Conservation (phyloP, 768 basidiomycete species). For the Lactarius akahatsu region DNA sequence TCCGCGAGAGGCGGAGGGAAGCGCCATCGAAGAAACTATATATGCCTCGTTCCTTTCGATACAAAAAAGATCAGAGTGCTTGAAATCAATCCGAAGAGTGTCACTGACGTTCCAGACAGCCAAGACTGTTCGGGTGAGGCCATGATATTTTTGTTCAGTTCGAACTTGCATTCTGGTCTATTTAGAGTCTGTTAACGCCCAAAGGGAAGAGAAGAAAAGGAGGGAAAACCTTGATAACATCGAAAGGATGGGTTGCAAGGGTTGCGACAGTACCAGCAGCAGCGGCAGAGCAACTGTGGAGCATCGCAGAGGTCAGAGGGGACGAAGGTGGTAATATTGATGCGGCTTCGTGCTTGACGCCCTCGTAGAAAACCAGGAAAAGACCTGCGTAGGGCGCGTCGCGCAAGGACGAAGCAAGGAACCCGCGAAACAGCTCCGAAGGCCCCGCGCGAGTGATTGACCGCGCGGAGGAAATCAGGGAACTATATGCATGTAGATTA, state of each 20-base stretch:
- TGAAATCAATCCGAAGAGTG: background rate
- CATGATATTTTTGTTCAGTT: constrained; percentile 70
- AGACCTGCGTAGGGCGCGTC: constrained; percentile 94
- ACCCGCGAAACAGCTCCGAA: constrained; percentile 80
- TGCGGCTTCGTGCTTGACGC: constrained; percentile 75
- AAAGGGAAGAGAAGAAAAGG: constrained; percentile 4
- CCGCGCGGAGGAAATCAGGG: constrained; percentile 55
- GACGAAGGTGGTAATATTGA: constrained; percentile 43
- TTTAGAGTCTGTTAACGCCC: background rate
- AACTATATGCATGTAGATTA: constrained; percentile 70
- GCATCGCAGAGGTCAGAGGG: constrained; percentile 45
- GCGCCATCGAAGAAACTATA: constrained; percentile 85
- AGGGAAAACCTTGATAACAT: constrained; percentile 77
- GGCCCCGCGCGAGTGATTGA: constrained; percentile 70
- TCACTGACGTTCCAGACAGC: constrained; percentile 67
- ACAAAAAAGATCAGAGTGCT: constrained; percentile 4
- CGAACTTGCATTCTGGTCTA: constrained; percentile 93
- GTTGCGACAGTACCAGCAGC: constrained; percentile 84
- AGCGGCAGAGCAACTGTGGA: constrained; percentile 70
- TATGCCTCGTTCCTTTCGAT: constrained; percentile 70
- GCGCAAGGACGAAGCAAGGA: constrained; percentile 83
- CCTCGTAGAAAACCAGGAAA: constrained; percentile 86
- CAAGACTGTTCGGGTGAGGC: constrained; percentile 59
- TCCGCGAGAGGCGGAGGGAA: constrained; percentile 78
- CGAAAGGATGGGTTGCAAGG: constrained; percentile 86